phyloP scores from a whole-genome alignment of 306 rosid species.

The Neltuma alba region DNA sequence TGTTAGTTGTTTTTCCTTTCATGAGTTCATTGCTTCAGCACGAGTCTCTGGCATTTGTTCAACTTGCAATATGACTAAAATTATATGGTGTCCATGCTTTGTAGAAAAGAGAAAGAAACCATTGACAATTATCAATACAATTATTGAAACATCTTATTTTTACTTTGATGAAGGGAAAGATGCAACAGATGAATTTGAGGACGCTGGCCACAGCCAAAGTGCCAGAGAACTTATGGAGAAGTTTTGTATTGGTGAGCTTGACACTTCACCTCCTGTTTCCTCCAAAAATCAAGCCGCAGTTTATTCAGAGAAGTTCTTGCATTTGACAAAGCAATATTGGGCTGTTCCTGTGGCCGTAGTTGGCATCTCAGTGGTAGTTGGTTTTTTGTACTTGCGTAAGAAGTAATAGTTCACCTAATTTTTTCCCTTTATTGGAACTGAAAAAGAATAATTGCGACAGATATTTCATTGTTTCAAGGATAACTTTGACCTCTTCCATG shows the following conservation, averaged over 20 bases:
- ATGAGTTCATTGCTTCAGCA: too few relatives aligned
- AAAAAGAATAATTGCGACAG: slow-evolving; percentile 37
- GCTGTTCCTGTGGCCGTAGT: slow-evolving; percentile 54
- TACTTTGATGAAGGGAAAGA: slow-evolving; percentile 61
- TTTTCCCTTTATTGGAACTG: slow-evolving; percentile 5
- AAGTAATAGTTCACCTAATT: slow-evolving; percentile 42
- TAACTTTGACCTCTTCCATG: neutral
- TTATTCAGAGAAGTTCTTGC: slow-evolving; percentile 43
- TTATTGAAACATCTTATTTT: slow-evolving; percentile 25
- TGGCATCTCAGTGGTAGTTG: slow-evolving; percentile 61
- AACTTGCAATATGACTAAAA: too few relatives aligned
- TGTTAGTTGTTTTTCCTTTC: too few relatives aligned
- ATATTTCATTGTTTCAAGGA: slow-evolving; percentile 44
- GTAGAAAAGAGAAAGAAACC: neutral
- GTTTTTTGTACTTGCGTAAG: slow-evolving; percentile 60
- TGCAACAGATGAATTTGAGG: slow-evolving; percentile 93
- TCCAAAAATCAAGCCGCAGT: slow-evolving; percentile 32
- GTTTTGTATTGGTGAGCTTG: slow-evolving; percentile 75
- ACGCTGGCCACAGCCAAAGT: slow-evolving; percentile 81
- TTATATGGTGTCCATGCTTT: neutral
- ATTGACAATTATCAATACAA: slow-evolving; percentile 4
- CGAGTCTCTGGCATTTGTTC: too few relatives aligned
- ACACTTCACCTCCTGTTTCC: slow-evolving; percentile 44
- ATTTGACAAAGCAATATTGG: slow-evolving; percentile 66
- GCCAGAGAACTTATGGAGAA: slow-evolving; percentile 75